Base-by-base conservation (phyloP, 495 filamentous ascomycete species). In the Pseudevernia furfuracea region DNA sequence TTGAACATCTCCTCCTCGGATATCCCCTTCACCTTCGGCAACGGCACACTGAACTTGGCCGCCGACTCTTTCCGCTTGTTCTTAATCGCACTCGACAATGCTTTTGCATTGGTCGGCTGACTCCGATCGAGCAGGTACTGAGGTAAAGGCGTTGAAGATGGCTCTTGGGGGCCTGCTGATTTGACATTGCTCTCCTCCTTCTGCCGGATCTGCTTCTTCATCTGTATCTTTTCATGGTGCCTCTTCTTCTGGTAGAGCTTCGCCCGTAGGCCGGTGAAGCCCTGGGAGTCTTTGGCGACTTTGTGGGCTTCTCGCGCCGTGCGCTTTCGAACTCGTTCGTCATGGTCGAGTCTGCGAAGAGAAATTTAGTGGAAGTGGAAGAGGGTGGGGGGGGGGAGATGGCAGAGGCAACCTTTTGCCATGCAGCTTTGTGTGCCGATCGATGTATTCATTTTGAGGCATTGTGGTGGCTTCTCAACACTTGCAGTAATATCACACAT, bases 1-100 rank as follows among this genome's bases (percentile, higher is more conserved):
- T 91, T 92, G 81, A 99, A 97, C 86, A 96, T 93, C 79, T 99
- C 95, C 81, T 96, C 92, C 80, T 97, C 92, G 67, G 84, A 85
- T 70, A 96, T 96, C 66, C 95, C 95, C 71, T 87, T 81, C 37
- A 97, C 93, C 78, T 96, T 97, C 21, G 94, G 94, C 72, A 99
- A 74, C 19, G 95, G 94, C 57, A 99, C 94, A 46, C 82, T 84
- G 73, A 96, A 99, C 74, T 95, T 91, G n/a, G 94, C 94, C 28
- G 91, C 91, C 82, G 95, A 96, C 77, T 96, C 92, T 60, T 83
- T 81, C 21, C 92, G 80, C 81, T 90, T 91, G 72, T 95, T 88
- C 84, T 96, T 96, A 71, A 95, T 92, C 58, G 89, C 88, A 66
- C 79, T 86, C 23, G 82, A 86, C 64, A 99, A 80, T 4, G 90